Evolutionary conservation across 108 stramenopile genomes (phyloP).

Genomic region (Bacterosira constricta): DNA sequence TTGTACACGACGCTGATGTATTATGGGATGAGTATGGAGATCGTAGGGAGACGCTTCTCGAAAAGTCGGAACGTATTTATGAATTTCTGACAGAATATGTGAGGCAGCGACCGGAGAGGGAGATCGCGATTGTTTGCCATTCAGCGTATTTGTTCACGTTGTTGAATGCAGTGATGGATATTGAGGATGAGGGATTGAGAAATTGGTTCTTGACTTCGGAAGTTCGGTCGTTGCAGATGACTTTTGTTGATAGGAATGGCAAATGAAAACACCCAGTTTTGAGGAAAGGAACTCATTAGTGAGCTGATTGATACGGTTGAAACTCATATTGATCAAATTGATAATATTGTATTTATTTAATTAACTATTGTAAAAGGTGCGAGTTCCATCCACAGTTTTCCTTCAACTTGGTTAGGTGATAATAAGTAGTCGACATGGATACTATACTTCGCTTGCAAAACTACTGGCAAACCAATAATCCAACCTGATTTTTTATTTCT

Average conservation of each 20-base stretch:
- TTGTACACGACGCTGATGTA: conserved; percentile 54
- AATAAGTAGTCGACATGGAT: too few relatives aligned
- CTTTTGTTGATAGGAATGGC: conserved; percentile 48
- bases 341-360: too few relatives aligned
- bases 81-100: conserved; percentile 63
- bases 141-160: conserved; percentile 64
- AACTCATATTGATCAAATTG: too few relatives aligned
- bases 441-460: too few relatives aligned
- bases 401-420: too few relatives aligned
- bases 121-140: conserved; percentile 68
- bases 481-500: too few relatives aligned
- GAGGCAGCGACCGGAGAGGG: conserved; percentile 45
- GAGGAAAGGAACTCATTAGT: too few relatives aligned
- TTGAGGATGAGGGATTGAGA: conserved; percentile 41
- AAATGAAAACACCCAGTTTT: too few relatives aligned
- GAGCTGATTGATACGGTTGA: too few relatives aligned
- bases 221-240: conserved; percentile 61
- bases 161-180: conserved; percentile 66
- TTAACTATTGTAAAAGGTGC: too few relatives aligned
- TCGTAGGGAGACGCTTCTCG: conserved; percentile 34
- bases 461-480: too few relatives aligned
- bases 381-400: too few relatives aligned
- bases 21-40: conserved; percentile 39
- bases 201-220: conserved; percentile 66
- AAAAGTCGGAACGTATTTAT: conserved; percentile 58